Evolutionary conservation across 768 basidiomycete species (phyloP).

Genomic region (Inosperma sp.): DNA sequence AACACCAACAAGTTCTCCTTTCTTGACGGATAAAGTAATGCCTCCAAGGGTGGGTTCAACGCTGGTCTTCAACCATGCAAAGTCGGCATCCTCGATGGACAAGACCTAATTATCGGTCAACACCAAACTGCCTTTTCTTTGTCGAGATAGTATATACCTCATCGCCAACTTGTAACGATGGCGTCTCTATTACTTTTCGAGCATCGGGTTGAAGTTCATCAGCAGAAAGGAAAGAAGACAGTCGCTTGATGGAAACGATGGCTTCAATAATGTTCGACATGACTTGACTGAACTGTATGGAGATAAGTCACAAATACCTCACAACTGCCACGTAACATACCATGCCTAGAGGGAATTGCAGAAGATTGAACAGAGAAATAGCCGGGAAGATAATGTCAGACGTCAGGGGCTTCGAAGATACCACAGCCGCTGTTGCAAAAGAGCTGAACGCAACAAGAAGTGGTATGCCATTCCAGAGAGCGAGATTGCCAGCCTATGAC

Average conservation of each 20-base stretch:
- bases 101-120: conserved; percentile 48
- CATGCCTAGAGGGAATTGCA: conserved; percentile 85
- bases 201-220: conserved; percentile 81
- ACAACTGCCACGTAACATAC: conserved; percentile 37
- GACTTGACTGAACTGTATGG: conserved; percentile 57
- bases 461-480: conserved; percentile 68
- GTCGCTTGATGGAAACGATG: conserved; percentile 73
- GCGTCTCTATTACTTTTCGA: conserved; percentile 45
- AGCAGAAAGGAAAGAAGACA: conserved; percentile 69
- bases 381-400: conserved; percentile 95
- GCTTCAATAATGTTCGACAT: conserved; percentile 84
- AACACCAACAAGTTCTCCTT: conserved; percentile 81
- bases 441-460: conserved; percentile 79
- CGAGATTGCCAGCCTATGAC: conserved; percentile 49
- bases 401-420: conserved; percentile 67
- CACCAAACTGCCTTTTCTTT: too few relatives aligned
- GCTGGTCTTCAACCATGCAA: conserved; percentile 65
- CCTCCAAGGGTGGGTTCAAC: conserved; percentile 65
- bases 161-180: conserved; percentile 50
- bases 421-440: conserved; percentile 65
- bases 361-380: conserved; percentile 82
- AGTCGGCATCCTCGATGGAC: conserved; percentile 71
- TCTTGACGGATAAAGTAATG: conserved; percentile 68
- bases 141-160: conserved; percentile 36
- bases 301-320: conserved; percentile 1